These are phyloP conservation scores for Olyra latifolia DNA, from an alignment of 176 grass and related monocot genomes.

Conservation along the genomic window DNA sequence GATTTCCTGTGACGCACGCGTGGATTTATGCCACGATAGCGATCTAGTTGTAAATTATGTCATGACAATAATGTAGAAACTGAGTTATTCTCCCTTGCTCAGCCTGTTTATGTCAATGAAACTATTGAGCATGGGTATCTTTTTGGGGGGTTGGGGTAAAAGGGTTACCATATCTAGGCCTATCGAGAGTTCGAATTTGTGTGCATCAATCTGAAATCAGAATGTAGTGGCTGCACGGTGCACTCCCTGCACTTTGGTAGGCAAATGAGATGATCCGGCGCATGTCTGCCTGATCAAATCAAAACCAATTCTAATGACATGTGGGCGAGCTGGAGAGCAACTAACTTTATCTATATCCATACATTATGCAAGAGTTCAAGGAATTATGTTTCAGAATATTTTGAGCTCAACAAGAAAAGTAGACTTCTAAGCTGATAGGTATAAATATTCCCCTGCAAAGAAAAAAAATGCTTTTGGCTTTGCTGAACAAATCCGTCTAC, in stretches of 20 bases:
- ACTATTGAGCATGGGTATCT: background rate
- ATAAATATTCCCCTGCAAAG: background rate
- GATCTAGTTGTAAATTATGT: conserved; percentile 43
- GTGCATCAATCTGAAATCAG: background rate
- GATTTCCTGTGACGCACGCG: conserved; percentile 71
- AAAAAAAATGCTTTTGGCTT: background rate
- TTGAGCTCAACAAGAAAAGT: background rate
- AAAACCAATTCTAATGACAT: background rate
- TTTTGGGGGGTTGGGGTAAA: background rate
- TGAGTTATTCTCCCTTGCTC: background rate
- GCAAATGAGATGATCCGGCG: background rate
- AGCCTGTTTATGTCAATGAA: conserved; percentile 8
- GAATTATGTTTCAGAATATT: background rate
- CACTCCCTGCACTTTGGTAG: background rate
- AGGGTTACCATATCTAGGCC: background rate
- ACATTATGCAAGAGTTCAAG: background rate
- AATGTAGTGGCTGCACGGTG: background rate
- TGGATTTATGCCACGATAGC: conserved; percentile 23
- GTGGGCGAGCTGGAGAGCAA: background rate
- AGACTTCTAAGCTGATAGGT: background rate
- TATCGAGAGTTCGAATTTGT: background rate
- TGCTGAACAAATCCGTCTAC: background rate
- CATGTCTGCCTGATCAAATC: background rate
- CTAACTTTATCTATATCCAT: background rate
- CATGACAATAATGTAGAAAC: conserved; percentile 21